Conservation (phyloP, 1,284 basidiomycete genomes). For the Cerrena zonata region DNA sequence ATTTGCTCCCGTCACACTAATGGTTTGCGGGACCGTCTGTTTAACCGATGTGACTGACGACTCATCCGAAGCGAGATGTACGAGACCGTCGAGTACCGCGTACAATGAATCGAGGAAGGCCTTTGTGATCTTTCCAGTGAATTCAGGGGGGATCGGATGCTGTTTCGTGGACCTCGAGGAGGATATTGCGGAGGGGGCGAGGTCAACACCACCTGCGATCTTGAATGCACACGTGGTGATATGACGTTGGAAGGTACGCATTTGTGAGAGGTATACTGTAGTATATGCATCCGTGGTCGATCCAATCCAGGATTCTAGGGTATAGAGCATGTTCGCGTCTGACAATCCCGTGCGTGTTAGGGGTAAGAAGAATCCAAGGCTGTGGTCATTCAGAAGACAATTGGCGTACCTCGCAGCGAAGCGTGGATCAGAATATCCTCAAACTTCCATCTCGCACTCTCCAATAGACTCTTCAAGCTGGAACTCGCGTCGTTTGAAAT, state of each 20-base stretch:
- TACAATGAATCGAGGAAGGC: conserved; percentile 87
- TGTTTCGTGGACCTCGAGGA: conserved; percentile 51
- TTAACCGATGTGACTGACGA: conserved; percentile 39
- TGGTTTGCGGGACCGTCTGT: conserved; percentile 28
- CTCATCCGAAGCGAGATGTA: conserved; percentile 76
- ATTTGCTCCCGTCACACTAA: conserved; percentile 34
- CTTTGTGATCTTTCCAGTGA: conserved; percentile 71
- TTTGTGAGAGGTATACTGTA: conserved; percentile 65
- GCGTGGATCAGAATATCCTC: conserved; percentile 72
- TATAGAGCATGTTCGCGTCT: conserved; percentile 84
- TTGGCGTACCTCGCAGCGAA: conserved; percentile 73
- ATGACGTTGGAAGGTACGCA: conserved; percentile 82
- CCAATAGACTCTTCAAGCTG: conserved; percentile 69
- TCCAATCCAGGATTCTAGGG: conserved; percentile 81
- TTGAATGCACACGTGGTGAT: conserved; percentile 77
- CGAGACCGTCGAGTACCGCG: conserved; percentile 84
- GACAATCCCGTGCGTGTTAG: background rate
- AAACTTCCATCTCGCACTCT: conserved; percentile 85
- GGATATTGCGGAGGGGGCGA: conserved; percentile 36
- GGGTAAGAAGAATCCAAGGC: conserved; percentile 1
- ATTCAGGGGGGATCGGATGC: conserved; percentile 50
- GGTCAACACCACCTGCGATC: conserved; percentile 75
- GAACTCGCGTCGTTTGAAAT: conserved; percentile 70
- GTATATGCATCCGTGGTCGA: conserved; percentile 52
- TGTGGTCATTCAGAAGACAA: background rate